phyloP scores from a whole-genome alignment of 2,329 filamentous ascomycete genomes.

The Fusarium guadeloupense region DNA sequence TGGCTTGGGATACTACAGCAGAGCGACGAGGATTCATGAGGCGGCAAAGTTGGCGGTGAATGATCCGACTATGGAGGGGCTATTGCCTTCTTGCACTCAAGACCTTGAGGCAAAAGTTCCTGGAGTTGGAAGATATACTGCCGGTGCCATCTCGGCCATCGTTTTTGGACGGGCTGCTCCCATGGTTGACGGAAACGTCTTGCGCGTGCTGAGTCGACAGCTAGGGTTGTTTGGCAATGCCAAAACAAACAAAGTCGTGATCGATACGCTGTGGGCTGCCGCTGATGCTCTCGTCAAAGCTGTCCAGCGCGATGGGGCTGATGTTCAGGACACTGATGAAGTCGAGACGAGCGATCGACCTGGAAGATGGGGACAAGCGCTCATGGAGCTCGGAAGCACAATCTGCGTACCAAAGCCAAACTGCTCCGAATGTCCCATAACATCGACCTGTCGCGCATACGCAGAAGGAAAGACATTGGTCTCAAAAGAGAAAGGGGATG shows the following conservation, averaged over 20 bases:
- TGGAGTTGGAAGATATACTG: constrained; percentile 70
- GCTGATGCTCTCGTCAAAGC: constrained; percentile 64
- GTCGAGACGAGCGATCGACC: constrained; percentile 58
- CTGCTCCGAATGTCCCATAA: constrained; percentile 62
- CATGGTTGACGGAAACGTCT: constrained; percentile 72
- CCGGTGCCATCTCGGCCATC: constrained; percentile 69
- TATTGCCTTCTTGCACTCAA: constrained; percentile 58
- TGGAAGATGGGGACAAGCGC: constrained; percentile 69
- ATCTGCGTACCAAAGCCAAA: constrained; percentile 68
- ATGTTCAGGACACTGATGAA: constrained; percentile 33
- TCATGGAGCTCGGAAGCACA: constrained; percentile 73
- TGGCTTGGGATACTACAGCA: constrained; percentile 71
- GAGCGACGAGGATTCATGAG: constrained; percentile 68
- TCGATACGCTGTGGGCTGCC: constrained; percentile 66
- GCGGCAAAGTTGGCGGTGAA: constrained; percentile 62
- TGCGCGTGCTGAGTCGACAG: constrained; percentile 68
- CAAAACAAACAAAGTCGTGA: constrained; percentile 62
- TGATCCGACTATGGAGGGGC: constrained; percentile 53
- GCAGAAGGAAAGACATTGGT: constrained; percentile 55
- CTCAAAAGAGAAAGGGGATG: constrained; percentile 7
- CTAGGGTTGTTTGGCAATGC: constrained; percentile 65
- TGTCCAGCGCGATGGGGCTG: constrained; percentile 53
- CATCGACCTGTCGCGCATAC: constrained; percentile 61
- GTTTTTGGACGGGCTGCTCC: constrained; percentile 67
- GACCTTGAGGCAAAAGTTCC: constrained; percentile 62